A percentile compares a stretch with the other conserved stretches of the same genome.
These are phyloP conservation scores for Tetragonia tetragonoides DNA, from an alignment of 148 eudicot genomes.

Conservation along the genomic window DNA sequence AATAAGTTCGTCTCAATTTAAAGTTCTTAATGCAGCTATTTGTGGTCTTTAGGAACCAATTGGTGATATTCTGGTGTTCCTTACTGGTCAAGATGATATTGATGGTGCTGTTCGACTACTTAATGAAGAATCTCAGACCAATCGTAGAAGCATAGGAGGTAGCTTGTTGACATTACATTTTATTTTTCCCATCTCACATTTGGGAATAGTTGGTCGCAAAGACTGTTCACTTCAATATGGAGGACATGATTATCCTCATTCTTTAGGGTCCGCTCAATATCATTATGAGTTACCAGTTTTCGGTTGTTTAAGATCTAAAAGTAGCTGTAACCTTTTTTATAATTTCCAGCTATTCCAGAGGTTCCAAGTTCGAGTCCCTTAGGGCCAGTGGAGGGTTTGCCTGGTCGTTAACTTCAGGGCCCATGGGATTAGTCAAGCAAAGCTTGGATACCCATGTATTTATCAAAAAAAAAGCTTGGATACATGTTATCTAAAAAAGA, in stretches of 20 bases:
- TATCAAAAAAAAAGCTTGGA: too few relatives aligned
- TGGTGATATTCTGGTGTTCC: conserved; percentile 92
- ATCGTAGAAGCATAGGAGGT: conserved; percentile 56
- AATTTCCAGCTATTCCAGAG: too few relatives aligned
- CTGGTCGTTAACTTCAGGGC: too few relatives aligned
- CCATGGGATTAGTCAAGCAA: too few relatives aligned
- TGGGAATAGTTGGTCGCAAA: not conserved
- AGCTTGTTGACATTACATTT: not conserved
- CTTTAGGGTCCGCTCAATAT: not conserved
- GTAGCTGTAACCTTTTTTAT: too few relatives aligned
- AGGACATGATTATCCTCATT: not conserved
- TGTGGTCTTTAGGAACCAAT: conserved; percentile 51
- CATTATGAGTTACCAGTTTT: too few relatives aligned
- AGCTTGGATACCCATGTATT: too few relatives aligned
- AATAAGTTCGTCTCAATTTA: not conserved
- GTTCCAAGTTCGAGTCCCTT: too few relatives aligned
- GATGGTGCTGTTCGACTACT: conserved; percentile 85
- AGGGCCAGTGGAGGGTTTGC: too few relatives aligned
- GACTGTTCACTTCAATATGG: not conserved
- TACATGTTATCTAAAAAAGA: too few relatives aligned
- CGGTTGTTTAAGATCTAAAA: too few relatives aligned
- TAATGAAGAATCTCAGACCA: conserved; percentile 67
- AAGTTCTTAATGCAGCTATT: not conserved
- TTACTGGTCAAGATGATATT: conserved; percentile 98
- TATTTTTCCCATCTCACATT: not conserved